Evolutionary conservation across 2,329 filamentous ascomycete genomes (phyloP).

Genomic region (Metarhizium anisopliae): DNA sequence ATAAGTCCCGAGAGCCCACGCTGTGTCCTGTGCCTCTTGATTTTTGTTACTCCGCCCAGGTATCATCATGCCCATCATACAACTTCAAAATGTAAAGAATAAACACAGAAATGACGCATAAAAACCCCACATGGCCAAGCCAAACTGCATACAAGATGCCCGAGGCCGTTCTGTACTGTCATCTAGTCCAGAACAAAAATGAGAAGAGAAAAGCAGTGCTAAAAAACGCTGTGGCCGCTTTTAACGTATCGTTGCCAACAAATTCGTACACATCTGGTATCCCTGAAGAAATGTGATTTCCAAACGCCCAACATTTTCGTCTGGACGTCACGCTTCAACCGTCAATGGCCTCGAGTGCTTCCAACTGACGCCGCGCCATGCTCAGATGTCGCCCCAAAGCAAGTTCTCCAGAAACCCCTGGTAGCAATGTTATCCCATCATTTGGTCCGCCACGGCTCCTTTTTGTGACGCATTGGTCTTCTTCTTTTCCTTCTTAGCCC

Average conservation of each 20-base stretch:
- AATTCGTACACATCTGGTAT: not conserved
- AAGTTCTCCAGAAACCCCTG: not conserved
- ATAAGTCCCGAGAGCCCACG: not conserved
- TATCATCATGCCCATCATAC: conserved; percentile 2
- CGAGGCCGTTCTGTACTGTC: not conserved
- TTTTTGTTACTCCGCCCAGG: conserved; percentile 2
- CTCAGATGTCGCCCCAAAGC: not conserved
- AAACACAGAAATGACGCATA: not conserved
- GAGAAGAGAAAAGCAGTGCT: not conserved
- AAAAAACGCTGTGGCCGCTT: not conserved
- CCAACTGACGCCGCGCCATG: not conserved
- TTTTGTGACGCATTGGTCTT: conserved; percentile 17
- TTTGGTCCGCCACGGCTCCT: conserved; percentile 13
- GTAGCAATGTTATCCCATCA: conserved; percentile 9
- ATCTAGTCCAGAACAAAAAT: not conserved
- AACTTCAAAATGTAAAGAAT: not conserved
- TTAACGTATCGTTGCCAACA: not conserved
- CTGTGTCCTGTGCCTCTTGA: not conserved
- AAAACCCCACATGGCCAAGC: not conserved
- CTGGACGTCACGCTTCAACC: not conserved
- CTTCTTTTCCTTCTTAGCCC: conserved; percentile 80
- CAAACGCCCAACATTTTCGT: conserved; percentile 1
- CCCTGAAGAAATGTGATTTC: not conserved
- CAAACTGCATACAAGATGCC: not conserved
- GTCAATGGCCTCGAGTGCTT: not conserved